These are phyloP conservation scores for Globisporangium barbulae DNA, from an alignment of 352 stramenopile species.

Conservation along the genomic window DNA sequence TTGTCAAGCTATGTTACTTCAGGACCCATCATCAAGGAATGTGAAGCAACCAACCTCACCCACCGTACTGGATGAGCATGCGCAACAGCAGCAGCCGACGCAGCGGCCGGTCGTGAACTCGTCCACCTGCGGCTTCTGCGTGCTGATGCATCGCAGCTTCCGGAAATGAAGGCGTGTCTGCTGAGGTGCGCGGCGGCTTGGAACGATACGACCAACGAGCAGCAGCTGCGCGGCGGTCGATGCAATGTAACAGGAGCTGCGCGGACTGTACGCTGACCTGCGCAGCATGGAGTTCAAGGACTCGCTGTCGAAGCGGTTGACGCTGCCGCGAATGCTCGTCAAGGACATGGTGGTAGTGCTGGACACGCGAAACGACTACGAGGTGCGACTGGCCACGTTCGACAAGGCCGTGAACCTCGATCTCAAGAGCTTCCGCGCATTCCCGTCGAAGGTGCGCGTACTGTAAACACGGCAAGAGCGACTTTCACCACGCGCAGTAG, in stretches of 20 bases:
- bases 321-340: background rate
- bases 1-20: too few species aligned
- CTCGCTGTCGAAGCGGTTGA: background rate
- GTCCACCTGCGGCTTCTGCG: background rate
- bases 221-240: background rate
- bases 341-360: background rate
- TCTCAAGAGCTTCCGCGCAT: background rate
- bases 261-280: background rate
- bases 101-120: background rate
- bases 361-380: background rate
- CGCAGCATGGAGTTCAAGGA: background rate
- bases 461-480: background rate
- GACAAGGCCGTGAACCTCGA: background rate
- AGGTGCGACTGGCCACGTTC: background rate
- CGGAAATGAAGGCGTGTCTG: background rate
- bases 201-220: background rate
- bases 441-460: background rate
- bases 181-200: background rate
- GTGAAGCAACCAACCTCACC: too few species aligned
- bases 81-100: background rate
- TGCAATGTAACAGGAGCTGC: background rate
- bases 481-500: background rate
- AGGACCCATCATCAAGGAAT: too few species aligned
- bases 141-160: background rate
- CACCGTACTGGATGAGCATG: background rate